These are phyloP conservation scores for Waltergamsia citrina DNA, from an alignment of 2,329 filamentous ascomycete species.

Conservation along the genomic window DNA sequence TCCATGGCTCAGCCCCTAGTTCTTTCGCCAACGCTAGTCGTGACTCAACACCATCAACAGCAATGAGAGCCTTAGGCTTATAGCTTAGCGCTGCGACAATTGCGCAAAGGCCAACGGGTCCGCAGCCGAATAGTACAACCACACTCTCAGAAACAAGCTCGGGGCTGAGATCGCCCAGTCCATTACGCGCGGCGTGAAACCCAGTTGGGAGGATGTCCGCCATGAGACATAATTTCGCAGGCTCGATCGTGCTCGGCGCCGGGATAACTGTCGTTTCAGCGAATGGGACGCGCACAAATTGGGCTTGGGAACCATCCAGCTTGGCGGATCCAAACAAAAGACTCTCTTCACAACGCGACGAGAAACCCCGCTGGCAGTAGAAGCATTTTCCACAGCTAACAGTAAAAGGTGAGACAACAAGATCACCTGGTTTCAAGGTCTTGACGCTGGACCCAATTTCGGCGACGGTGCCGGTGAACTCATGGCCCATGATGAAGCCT, in stretches of 20 bases:
- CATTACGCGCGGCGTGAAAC: conserved; percentile 75
- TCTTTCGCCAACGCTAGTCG: conserved; percentile 63
- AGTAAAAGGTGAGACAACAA: conserved; percentile 80
- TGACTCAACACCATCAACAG: conserved; percentile 68
- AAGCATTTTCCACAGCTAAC: conserved; percentile 54
- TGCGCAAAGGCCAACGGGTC: conserved; percentile 77
- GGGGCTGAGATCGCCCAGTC: conserved; percentile 48
- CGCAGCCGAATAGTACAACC: conserved; percentile 76
- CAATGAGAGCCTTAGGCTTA: conserved; percentile 66
- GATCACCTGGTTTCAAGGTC: conserved; percentile 63
- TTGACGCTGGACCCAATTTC: conserved; percentile 59
- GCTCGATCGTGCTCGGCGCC: conserved; percentile 43
- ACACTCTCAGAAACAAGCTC: conserved; percentile 40
- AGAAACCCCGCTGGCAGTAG: conserved; percentile 70
- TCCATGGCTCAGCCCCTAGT: conserved; percentile 75
- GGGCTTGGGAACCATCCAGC: conserved; percentile 73
- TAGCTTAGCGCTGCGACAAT: conserved; percentile 62
- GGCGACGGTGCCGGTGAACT: conserved; percentile 72
- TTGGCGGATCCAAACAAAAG: conserved; percentile 59
- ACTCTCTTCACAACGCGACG: conserved; percentile 65
- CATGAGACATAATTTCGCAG: conserved; percentile 75
- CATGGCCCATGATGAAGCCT: conserved; percentile 67
- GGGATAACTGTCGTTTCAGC: conserved; percentile 35
- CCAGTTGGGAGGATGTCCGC: conserved; percentile 87
- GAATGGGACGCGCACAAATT: conserved; percentile 72